Base-by-base conservation (phyloP, 2,329 filamentous ascomycete species). In the Neofusicoccum kwambonambiense region DNA sequence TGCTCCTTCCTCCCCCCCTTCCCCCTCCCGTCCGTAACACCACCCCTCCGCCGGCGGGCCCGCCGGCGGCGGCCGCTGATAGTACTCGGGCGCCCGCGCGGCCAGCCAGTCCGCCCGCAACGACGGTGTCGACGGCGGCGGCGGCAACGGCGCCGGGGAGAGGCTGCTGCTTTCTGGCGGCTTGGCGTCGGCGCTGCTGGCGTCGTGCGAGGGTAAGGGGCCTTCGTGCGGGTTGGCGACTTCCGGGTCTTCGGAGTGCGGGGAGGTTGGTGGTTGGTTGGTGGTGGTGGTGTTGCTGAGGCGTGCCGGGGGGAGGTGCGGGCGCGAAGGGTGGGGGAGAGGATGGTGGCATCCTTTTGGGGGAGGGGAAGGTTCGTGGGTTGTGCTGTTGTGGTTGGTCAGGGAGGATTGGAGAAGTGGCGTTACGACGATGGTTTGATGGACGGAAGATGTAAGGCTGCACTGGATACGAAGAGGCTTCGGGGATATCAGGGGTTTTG, bases 31-130 rank as follows among this genome's bases (percentile, higher is more conserved):
- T 7, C 19, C 42, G 19, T 41, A 31, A 22, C 39, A 37, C 13
- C 35, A 61, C n/a, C 31, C 42, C 19, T 13, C 34, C 2, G 39
- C 4, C 17, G 37, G 22, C 19, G 19, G 19, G 19, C 2, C 19
- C 19, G 19, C 19, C 19, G 19, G 19, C 3, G 41, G 22, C 56
- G 41, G 22, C 11, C 41, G 22, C 31, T 17, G 12, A 39, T 61
- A 61, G 12, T 61, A 47, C 42, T 61, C 57, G 12, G 44, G 57
- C 42, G 57, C 57, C 17, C 57, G 44, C 31, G 57, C 31, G 9
- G 57, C 57, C 31, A 49, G 34, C 57, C 57, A 61, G n/a, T 61
- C 57, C 31, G 27, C 31, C 0, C 45, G 42, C 11, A 45, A 7
- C 3, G 39, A n/a, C 7, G 49, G n/a, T 2, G 49, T 17, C 13